These are phyloP conservation scores for Trichopus zeylanicus DNA, from an alignment of 116 monocot genomes.

Conservation along the genomic window DNA sequence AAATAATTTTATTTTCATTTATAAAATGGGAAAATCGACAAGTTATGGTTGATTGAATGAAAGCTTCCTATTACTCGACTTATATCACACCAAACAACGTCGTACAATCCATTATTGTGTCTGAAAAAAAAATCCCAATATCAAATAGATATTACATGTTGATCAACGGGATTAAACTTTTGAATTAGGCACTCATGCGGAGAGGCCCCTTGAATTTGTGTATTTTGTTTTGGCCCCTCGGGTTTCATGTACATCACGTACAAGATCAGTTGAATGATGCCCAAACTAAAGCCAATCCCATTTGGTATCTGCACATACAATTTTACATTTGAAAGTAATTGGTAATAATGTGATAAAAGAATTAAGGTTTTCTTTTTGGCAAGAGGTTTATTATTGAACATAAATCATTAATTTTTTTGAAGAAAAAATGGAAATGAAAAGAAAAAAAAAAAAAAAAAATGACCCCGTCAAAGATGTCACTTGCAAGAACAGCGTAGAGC, in stretches of 20 bases:
- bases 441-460: background rate
- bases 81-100: too few species aligned
- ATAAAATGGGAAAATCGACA: too few species aligned
- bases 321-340: background rate
- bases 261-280: constrained; percentile 4
- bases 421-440: background rate
- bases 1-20: too few species aligned
- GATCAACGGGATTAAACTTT: too few species aligned
- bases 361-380: background rate
- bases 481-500: constrained; percentile 1
- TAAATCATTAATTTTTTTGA: background rate
- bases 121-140: too few species aligned
- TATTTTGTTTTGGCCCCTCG: background rate
- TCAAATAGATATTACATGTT: too few species aligned
- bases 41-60: too few species aligned
- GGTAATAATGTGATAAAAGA: background rate
- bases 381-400: background rate
- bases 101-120: too few species aligned
- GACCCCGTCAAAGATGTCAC: constrained; percentile 15
- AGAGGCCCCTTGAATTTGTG: too few species aligned
- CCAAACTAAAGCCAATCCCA: constrained; percentile 14
- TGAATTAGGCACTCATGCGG: too few species aligned
- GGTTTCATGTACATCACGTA: constrained; percentile 18
- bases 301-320: constrained; percentile 9
- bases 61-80: too few species aligned